Percentiles rank a stretch among this genome's conserved stretches.
Conservation (phyloP, 2,329 filamentous ascomycete genomes). For the Thielaviopsis ethacetica region DNA sequence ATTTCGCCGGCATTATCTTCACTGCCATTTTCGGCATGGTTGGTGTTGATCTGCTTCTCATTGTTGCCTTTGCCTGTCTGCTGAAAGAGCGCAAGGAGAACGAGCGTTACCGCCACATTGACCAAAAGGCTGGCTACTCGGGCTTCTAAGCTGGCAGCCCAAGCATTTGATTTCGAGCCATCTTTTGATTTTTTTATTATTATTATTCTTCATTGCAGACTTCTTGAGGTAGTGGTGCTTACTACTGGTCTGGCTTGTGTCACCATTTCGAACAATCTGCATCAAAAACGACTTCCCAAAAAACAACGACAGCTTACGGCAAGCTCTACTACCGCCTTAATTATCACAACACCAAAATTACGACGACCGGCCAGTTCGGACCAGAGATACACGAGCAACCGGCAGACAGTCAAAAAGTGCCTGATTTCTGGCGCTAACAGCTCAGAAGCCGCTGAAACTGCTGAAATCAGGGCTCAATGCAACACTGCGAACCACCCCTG, state of each 20-base stretch:
- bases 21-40: constrained; percentile 69
- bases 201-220: neutral
- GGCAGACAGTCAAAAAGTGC: neutral
- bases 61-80: constrained; percentile 58
- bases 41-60: constrained; percentile 48
- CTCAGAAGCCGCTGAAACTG: neutral
- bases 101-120: constrained; percentile 63
- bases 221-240: neutral
- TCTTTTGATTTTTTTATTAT: neutral
- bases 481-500: neutral
- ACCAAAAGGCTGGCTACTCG: constrained; percentile 52
- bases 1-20: constrained; percentile 59
- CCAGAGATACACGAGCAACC: neutral
- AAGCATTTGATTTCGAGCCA: neutral
- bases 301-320: neutral
- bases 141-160: constrained; percentile 23
- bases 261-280: neutral
- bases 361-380: neutral
- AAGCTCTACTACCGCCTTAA: neutral
- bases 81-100: constrained; percentile 69
- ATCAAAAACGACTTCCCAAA: neutral
- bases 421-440: neutral
- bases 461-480: neutral
- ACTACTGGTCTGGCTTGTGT: neutral
- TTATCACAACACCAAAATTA: neutral